A percentile compares a stretch with the other conserved stretches of the same genome.
Conservation (phyloP, 768 basidiomycete genomes). For the Mycena rebaudengoi region DNA sequence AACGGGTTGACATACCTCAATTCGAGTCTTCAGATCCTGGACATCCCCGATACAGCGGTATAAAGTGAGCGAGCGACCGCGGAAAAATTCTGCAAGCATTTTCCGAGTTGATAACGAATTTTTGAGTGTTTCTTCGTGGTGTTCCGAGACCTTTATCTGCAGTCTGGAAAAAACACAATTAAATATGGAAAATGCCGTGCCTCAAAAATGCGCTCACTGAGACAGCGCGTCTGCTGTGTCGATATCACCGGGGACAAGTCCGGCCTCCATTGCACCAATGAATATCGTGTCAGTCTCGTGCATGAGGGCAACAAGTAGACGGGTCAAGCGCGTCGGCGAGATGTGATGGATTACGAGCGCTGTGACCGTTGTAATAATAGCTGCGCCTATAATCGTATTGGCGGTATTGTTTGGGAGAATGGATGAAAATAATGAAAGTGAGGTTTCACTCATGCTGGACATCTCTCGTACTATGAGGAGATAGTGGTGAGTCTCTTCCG, state of each 20-base stretch:
- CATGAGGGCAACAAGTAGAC: not conserved
- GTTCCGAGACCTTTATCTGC: not conserved
- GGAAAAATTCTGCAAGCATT: not conserved
- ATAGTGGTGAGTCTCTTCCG: not conserved
- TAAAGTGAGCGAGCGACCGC: not conserved
- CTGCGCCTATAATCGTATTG: not conserved
- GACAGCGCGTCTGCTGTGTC: not conserved
- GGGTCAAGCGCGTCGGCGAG: not conserved
- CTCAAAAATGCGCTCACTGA: not conserved
- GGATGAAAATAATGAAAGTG: not conserved
- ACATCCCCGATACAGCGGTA: not conserved
- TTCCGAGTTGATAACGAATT: not conserved
- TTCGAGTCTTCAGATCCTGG: not conserved
- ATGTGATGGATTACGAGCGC: not conserved
- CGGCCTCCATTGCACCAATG: slow-evolving; percentile 1
- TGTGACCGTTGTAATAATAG: not conserved
- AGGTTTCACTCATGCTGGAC: not conserved
- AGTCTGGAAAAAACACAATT: not conserved
- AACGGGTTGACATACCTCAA: not conserved
- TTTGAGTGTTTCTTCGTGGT: not conserved
- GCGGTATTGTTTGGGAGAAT: not conserved
- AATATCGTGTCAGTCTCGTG: not conserved
- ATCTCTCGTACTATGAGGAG: not conserved
- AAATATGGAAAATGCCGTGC: not conserved
- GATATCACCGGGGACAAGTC: not conserved